Evolutionary conservation across 441 rosid genomes (phyloP), one percentile per base, ranked within the genome.

Genomic region (Bruguiera hainesii): DNA sequence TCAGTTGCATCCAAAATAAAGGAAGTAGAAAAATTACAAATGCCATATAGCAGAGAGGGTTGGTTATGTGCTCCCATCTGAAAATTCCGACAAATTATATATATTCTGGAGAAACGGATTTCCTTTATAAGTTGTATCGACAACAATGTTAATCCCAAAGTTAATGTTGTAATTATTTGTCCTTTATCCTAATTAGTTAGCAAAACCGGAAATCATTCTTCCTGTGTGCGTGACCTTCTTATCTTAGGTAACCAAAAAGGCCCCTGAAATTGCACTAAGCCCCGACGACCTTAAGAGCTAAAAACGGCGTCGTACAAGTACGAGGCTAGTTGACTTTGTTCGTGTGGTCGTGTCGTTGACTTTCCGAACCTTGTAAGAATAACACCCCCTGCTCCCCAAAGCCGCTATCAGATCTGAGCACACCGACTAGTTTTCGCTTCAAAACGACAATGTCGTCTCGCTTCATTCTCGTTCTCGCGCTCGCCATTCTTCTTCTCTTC

Each of bases 401-500:
- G 2, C 69, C 59, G 67, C 64, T 7, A 1, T 39, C 67, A 56
- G 60, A 46, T 67, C 69, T 21, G 5, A 42, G 48, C 75, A 52
- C 72, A 7, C 66, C 28, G 39, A 19, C 21, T 53, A 67, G 66
- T 58, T 75, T 60, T 9, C 5, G 20, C 13, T 6, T 55, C 69
- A 69, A 58, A 21, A 7, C 62, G 4, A 76, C 69, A 75, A 84
- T 84, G 96, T 76, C 94, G 73, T 67, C 70, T 60, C 96, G 91
- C 65, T 69, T 64, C 59, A 16, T 88, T 21, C 80, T 91, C 68
- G 72, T 83, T 39, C 72, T 88, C 81, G 82, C 83, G 2, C 85
- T 94, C 73, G 25, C 82, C 13, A 56, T 86, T 23, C 79, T 91
- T 74, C 75, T 94, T 73, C 71, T 94, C 69, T 65, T 87, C 71